A percentile compares a stretch with the other conserved stretches of the same genome.
Conservation (phyloP, 768 basidiomycete species). For the Lactarius hatsudake region DNA sequence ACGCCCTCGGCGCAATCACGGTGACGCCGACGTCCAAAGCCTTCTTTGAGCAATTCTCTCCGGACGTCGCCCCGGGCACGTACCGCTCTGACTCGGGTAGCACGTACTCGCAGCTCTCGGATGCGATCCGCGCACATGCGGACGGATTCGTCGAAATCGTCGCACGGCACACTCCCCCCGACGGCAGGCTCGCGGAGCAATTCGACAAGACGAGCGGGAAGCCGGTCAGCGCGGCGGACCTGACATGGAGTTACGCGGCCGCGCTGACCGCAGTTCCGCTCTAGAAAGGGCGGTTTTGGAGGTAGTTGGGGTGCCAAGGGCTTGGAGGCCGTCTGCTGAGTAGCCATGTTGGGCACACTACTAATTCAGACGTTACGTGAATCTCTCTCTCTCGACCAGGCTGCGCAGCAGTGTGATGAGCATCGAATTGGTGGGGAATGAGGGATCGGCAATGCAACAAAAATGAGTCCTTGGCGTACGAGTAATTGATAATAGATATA, state of each 20-base stretch:
- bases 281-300: constrained; percentile 47
- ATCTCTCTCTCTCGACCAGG: neutral
- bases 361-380: neutral
- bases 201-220: constrained; percentile 48
- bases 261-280: constrained; percentile 59
- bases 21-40: constrained; percentile 61
- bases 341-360: neutral
- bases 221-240: constrained; percentile 57
- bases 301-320: constrained; percentile 65
- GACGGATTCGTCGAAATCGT: constrained; percentile 61
- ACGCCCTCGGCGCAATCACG: constrained; percentile 45
- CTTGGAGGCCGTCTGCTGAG: constrained; percentile 34
- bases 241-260: constrained; percentile 75
- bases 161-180: constrained; percentile 57
- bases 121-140: constrained; percentile 51
- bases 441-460: constrained; percentile 1
- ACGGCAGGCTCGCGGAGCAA: constrained; percentile 63
- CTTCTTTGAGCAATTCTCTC: constrained; percentile 65
- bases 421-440: neutral
- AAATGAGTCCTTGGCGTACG: neutral
- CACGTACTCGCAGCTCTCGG: constrained; percentile 49
- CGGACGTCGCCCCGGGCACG: constrained; percentile 49
- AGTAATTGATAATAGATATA: constrained; percentile 3
- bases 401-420: neutral
- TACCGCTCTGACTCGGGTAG: constrained; percentile 44